These are phyloP conservation scores for Geotrichum australiense DNA, from an alignment of 1,139 yeast genomes.

Conservation along the genomic window DNA sequence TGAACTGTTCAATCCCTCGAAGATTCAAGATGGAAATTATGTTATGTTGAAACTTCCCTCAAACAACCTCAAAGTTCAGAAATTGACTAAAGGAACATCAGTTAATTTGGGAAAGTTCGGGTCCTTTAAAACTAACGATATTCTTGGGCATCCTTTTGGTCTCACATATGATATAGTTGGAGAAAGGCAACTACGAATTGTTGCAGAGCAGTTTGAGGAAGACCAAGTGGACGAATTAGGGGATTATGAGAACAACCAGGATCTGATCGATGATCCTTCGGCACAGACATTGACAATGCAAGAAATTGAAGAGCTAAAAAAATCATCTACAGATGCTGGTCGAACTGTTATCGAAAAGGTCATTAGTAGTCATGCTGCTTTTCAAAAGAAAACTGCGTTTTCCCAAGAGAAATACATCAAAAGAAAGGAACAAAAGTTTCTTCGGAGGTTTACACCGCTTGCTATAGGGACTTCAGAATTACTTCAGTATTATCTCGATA, in stretches of 20 bases:
- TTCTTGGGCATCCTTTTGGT: slow-evolving; percentile 79
- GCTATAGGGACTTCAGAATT: slow-evolving; percentile 71
- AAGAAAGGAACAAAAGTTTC: slow-evolving; percentile 86
- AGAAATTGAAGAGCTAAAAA: slow-evolving; percentile 76
- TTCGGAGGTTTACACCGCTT: slow-evolving; percentile 77
- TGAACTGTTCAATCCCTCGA: slow-evolving; percentile 15
- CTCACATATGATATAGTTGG: slow-evolving; percentile 79
- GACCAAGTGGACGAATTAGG: slow-evolving; percentile 31
- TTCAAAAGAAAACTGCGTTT: slow-evolving; percentile 79
- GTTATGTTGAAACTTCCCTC: slow-evolving; percentile 76
- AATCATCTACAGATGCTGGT: slow-evolving; percentile 41
- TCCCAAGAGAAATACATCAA: slow-evolving; percentile 89
- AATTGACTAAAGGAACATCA: slow-evolving; percentile 51
- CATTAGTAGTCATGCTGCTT: slow-evolving; percentile 76
- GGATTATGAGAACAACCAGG: slow-evolving; percentile 50
- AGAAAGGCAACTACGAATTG: slow-evolving; percentile 22
- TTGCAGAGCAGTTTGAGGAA: slow-evolving; percentile 24
- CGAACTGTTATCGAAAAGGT: slow-evolving; percentile 75
- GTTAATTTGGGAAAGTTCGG: slow-evolving; percentile 90
- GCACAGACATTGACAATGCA: slow-evolving; percentile 67
- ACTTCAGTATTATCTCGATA: slow-evolving; percentile 64
- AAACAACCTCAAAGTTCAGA: slow-evolving; percentile 63
- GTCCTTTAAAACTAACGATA: slow-evolving; percentile 61
- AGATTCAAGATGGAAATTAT: slow-evolving; percentile 45
- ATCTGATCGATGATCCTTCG: slow-evolving; percentile 66